phyloP scores from a whole-genome alignment of 1,284 basidiomycete genomes.

The Nidula niveotomentosa region DNA sequence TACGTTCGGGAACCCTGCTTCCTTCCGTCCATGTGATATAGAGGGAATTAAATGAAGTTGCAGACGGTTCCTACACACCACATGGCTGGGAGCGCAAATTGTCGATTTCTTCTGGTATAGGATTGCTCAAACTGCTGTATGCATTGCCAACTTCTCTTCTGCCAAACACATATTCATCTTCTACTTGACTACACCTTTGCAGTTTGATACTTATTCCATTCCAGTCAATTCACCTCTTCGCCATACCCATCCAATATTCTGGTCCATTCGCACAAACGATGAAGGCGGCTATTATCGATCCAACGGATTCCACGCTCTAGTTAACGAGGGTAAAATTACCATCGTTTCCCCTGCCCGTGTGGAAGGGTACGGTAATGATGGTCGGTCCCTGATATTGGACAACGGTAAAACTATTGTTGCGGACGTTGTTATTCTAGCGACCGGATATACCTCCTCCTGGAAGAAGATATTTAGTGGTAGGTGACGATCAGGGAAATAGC shows the following conservation, averaged over 20 bases:
- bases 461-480: slow-evolving; percentile 12
- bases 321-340: slow-evolving; percentile 2
- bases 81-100: slow-evolving; percentile 1
- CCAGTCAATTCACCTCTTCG: slow-evolving; percentile 1
- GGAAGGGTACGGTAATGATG: not conserved
- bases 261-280: slow-evolving; percentile 2
- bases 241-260: not conserved
- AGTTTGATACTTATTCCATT: slow-evolving; percentile 1
- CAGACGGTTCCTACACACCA: slow-evolving; percentile 4
- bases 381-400: not conserved
- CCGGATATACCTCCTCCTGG: slow-evolving; percentile 13
- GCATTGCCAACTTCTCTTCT: not conserved
- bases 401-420: not conserved
- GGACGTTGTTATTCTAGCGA: not conserved
- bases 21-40: not conserved
- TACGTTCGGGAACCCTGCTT: not conserved
- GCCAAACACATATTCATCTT: not conserved
- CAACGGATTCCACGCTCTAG: slow-evolving; percentile 3
- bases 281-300: not conserved
- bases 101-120: slow-evolving; percentile 1
- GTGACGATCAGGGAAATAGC: not conserved
- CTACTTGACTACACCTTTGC: not conserved
- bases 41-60: not conserved
- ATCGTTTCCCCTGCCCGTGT: slow-evolving; percentile 1
- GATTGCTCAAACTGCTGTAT: not conserved